A percentile compares a stretch with the other conserved stretches of the same genome.
Evolutionary conservation across 1,284 basidiomycete genomes (phyloP).

Genomic region (Mycosarcoma mackinlayi): DNA sequence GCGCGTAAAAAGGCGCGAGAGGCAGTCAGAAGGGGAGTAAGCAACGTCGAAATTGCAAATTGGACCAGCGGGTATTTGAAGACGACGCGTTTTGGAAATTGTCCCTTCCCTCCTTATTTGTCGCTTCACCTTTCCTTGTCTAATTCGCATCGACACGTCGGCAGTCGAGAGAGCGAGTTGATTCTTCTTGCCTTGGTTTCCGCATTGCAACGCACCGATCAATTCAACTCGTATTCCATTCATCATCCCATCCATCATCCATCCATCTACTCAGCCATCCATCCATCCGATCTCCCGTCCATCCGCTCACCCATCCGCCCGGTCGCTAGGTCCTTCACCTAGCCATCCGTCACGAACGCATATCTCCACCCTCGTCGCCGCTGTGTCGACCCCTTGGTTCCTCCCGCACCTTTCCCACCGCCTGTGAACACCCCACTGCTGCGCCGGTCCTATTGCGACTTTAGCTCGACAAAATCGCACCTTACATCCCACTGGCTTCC

Average conservation of each 20-base stretch:
- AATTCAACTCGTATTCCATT: no score
- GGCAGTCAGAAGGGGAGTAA: no score
- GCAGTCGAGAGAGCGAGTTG: background rate
- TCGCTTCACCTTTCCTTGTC: conserved; percentile 10
- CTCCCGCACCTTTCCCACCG: no score
- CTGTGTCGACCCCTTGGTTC: background rate
- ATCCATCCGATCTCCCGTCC: no score
- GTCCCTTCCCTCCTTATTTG: conserved; percentile 35
- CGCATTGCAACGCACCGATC: no score
- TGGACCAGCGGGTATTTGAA: conserved; percentile 31
- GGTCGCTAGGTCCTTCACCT: no score
- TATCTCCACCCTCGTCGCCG: background rate
- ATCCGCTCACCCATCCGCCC: conserved; percentile 4
- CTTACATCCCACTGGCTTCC: background rate
- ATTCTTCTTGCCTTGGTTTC: background rate
- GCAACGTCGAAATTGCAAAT: no score
- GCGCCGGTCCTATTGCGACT: no score
- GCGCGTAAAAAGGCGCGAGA: conserved; percentile 2
- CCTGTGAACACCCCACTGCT: background rate
- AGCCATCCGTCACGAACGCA: no score
- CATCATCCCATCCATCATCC: background rate
- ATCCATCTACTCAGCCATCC: conserved; percentile 2
- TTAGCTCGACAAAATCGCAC: no score
- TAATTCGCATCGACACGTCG: conserved; percentile 21
- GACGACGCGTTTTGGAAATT: conserved; percentile 33